These are phyloP conservation scores for Candida ponderosae DNA, from an alignment of 805 yeast genomes.

Conservation along the genomic window DNA sequence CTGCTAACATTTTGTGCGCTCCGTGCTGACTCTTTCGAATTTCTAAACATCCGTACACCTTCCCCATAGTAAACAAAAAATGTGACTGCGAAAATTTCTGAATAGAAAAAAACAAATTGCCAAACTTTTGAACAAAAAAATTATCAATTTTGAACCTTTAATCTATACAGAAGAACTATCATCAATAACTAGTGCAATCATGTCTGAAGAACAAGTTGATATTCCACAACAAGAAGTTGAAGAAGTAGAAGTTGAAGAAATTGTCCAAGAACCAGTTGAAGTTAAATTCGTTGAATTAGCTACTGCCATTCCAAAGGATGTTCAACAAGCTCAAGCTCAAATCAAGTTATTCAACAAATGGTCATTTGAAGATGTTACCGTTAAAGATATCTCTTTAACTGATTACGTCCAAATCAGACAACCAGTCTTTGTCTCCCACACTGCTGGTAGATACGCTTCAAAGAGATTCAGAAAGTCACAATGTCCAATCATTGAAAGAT, in stretches of 20 bases:
- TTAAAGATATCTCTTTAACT: constrained; percentile 95
- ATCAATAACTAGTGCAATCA: constrained; percentile 17
- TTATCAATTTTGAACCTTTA: too few species aligned
- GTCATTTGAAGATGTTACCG: constrained; percentile 96
- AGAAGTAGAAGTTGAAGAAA: constrained; percentile 53
- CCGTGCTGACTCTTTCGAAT: too few species aligned
- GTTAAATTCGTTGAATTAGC: constrained; percentile 80
- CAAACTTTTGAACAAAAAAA: too few species aligned
- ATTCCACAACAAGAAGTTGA: constrained; percentile 40
- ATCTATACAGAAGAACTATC: not conserved
- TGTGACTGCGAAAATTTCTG: not conserved
- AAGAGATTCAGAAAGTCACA: constrained; percentile 99
- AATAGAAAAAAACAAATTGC: too few species aligned
- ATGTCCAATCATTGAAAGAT: constrained; percentile 98
- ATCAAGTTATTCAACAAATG: constrained; percentile 99
- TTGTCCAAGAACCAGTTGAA: constrained; percentile 79
- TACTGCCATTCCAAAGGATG: constrained; percentile 94
- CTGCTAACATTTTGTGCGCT: too few species aligned
- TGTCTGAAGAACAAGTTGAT: constrained; percentile 70
- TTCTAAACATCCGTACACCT: too few species aligned
- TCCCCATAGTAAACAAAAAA: constrained; percentile 1
- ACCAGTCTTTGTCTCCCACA: constrained; percentile 97
- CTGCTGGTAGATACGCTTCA: constrained; percentile 99
- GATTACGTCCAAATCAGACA: constrained; percentile 97
- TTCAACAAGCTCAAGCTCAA: constrained; percentile 92